Evolutionary conservation across 352 stramenopile species (phyloP).

Genomic region (Pythium rishiriense): DNA sequence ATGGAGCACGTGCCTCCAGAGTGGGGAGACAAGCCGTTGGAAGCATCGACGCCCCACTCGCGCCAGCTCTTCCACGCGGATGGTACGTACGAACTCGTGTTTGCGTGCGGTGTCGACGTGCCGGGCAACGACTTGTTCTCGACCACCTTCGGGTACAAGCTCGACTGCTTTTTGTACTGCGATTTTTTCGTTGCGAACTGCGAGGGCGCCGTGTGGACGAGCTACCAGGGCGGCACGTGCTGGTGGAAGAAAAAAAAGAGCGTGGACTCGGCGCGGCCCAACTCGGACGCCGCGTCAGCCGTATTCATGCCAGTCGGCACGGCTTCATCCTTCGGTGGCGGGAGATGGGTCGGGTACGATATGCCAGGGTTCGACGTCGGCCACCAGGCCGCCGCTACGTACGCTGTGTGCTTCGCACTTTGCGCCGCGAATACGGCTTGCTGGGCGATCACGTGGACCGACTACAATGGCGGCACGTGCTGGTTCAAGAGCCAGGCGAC

Average conservation of each 20-base stretch:
- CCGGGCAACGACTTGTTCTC: neutral
- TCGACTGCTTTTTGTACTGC: no score
- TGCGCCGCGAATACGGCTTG: neutral
- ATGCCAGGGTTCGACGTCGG: conserved; percentile 9
- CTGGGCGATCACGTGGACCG: conserved; percentile 34
- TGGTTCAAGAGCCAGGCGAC: conserved; percentile 47
- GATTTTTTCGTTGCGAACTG: neutral
- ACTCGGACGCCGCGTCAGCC: neutral
- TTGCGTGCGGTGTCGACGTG: neutral
- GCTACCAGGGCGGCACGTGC: conserved; percentile 11
- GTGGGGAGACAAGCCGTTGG: neutral
- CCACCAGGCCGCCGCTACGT: neutral
- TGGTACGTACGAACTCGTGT: neutral
- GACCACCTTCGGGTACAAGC: neutral
- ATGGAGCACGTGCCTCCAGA: no score
- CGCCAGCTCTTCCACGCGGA: neutral
- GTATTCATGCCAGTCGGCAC: neutral
- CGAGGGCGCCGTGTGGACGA: conserved; percentile 1
- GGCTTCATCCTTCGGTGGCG: neutral
- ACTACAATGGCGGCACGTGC: conserved; percentile 53
- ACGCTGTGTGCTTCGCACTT: neutral
- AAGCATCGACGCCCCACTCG: no score
- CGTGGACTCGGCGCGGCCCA: neutral
- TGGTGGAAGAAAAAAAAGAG: conserved; percentile 9
- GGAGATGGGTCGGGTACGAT: neutral